phyloP scores from a whole-genome alignment of 768 basidiomycete genomes.

The Russula olivacea region DNA sequence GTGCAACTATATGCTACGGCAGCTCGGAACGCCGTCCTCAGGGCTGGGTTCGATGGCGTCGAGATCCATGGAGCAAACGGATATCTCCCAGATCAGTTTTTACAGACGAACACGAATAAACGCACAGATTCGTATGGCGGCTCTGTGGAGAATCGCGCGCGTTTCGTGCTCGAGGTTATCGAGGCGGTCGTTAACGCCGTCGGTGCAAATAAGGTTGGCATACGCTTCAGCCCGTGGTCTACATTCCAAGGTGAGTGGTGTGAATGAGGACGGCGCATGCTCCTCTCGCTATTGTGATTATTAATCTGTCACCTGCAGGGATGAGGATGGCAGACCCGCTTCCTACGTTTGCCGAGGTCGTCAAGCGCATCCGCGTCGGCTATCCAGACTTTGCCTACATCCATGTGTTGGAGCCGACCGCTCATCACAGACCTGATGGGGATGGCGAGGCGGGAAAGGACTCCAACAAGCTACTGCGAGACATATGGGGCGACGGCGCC shows the following conservation, averaged over 20 bases:
- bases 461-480: constrained; percentile 27
- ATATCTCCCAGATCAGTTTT: constrained; percentile 36
- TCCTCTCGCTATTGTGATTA: too few species aligned
- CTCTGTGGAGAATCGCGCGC: constrained; percentile 39
- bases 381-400: constrained; percentile 24
- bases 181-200: constrained; percentile 34
- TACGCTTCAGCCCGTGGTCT: constrained; percentile 34
- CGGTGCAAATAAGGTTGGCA: constrained; percentile 34
- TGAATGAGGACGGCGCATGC: too few species aligned
- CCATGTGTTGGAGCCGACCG: constrained; percentile 32
- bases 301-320: neutral
- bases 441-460: neutral
- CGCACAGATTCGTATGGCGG: constrained; percentile 45
- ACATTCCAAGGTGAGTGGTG: neutral
- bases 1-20: constrained; percentile 32
- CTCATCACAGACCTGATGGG: neutral
- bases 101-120: constrained; percentile 34
- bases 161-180: constrained; percentile 37
- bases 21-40: constrained; percentile 35
- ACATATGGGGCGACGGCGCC: constrained; percentile 26
- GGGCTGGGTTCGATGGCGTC: constrained; percentile 32
- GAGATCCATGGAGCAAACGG: constrained; percentile 32
- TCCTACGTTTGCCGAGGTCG: constrained; percentile 30
- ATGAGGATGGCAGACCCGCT: constrained; percentile 26
- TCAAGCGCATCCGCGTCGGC: constrained; percentile 26